phyloP scores from a whole-genome alignment of 2,329 filamentous ascomycete species.

The Fusarium equiseti region DNA sequence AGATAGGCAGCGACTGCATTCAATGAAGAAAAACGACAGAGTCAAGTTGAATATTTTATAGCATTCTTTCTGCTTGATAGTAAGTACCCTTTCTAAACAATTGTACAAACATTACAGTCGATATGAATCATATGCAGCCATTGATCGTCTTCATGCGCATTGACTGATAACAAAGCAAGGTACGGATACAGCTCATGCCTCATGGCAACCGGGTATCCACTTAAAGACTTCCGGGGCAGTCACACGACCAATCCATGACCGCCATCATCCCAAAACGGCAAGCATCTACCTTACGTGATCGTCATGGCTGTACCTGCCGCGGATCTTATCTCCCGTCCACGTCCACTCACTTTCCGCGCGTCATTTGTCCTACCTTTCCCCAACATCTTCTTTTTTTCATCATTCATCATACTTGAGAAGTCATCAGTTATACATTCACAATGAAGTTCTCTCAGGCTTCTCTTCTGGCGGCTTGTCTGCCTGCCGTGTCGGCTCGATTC shows the following conservation, averaged over 20 bases:
- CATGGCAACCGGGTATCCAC: conserved; percentile 41
- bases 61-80: background rate
- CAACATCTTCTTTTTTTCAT: conserved; percentile 13
- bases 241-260: conserved; percentile 39
- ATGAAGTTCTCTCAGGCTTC: conserved; percentile 69
- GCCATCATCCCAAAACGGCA: conserved; percentile 35
- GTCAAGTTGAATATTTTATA: too few relatives aligned
- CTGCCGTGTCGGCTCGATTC: conserved; percentile 67
- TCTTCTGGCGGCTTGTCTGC: conserved; percentile 66
- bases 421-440: background rate
- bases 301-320: conserved; percentile 35
- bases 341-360: conserved; percentile 13
- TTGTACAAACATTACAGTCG: background rate
- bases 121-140: background rate
- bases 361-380: conserved; percentile 25
- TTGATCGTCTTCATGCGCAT: background rate
- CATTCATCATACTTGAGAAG: conserved; percentile 6
- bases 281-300: conserved; percentile 41
- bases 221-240: conserved; percentile 29
- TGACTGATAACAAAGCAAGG: conserved; percentile 7
- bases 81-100: fast-evolving
- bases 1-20: background rate
- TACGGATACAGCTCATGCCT: conserved; percentile 17
- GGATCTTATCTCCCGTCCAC: conserved; percentile 22
- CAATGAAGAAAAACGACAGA: background rate